phyloP scores from a whole-genome alignment of 495 filamentous ascomycete genomes.

The Penicillium angulare region DNA sequence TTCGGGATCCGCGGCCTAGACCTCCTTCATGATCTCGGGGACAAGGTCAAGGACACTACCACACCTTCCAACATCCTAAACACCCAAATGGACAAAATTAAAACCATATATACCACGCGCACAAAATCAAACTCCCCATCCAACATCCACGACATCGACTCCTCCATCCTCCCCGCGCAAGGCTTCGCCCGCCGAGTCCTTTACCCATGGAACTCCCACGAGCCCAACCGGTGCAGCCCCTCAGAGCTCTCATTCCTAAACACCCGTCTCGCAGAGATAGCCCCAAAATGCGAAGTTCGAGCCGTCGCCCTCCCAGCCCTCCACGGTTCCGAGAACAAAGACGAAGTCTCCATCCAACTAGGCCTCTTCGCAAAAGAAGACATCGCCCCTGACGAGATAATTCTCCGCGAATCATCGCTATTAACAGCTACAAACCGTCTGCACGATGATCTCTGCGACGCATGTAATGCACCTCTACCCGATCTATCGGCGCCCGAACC shows the following conservation, averaged over 20 bases:
- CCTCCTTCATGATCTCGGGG: constrained; percentile 22
- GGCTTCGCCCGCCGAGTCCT: constrained; percentile 80
- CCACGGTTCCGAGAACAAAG: constrained; percentile 36
- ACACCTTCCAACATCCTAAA: constrained; percentile 14
- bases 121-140: constrained; percentile 37
- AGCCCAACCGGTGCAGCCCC: constrained; percentile 76
- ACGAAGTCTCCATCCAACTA: constrained; percentile 61
- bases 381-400: constrained; percentile 70
- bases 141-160: constrained; percentile 39
- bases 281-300: constrained; percentile 67
- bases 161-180: constrained; percentile 61
- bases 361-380: constrained; percentile 86
- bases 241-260: constrained; percentile 70
- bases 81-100: constrained; percentile 30
- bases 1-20: constrained; percentile 54
- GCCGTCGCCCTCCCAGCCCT: constrained; percentile 72
- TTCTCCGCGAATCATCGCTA: constrained; percentile 75
- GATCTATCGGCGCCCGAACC: constrained; percentile 45
- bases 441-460: constrained; percentile 79
- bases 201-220: constrained; percentile 91
- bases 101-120: constrained; percentile 20
- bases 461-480: constrained; percentile 75
- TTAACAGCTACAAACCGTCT: constrained; percentile 80
- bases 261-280: constrained; percentile 56
- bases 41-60: constrained; percentile 20